Conservation (phyloP, 495 filamentous ascomycete genomes). For the Massariosphaeria phaeospora region DNA sequence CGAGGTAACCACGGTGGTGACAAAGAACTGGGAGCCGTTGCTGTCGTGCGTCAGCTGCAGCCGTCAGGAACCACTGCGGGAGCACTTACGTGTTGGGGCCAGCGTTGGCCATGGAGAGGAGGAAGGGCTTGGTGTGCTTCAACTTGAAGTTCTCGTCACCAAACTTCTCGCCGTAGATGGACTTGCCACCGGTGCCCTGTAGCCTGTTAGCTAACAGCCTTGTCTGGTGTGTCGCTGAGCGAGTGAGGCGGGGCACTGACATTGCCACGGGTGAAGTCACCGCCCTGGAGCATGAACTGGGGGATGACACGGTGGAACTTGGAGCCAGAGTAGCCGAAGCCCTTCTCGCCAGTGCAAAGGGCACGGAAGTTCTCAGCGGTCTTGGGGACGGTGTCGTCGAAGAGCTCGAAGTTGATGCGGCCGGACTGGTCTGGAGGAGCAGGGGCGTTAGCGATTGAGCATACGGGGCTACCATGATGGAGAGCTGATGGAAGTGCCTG, state of each 20-base stretch:
- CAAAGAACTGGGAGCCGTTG: slow-evolving; percentile 72
- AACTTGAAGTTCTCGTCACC: slow-evolving; percentile 70
- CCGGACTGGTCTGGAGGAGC: slow-evolving; percentile 59
- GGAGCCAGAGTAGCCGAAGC: slow-evolving; percentile 53
- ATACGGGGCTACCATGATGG: not conserved
- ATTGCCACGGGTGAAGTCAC: slow-evolving; percentile 50
- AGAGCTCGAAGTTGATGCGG: slow-evolving; percentile 88
- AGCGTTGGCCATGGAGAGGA: slow-evolving; percentile 81
- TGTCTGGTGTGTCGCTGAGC: not conserved
- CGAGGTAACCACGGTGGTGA: slow-evolving; percentile 45
- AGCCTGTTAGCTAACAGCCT: slow-evolving; percentile 6
- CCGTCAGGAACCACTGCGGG: not conserved
- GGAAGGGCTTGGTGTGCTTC: slow-evolving; percentile 58
- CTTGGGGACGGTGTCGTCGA: slow-evolving; percentile 79
- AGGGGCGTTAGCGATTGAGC: slow-evolving; percentile 30
- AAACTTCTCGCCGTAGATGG: slow-evolving; percentile 85
- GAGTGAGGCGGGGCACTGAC: slow-evolving; percentile 36
- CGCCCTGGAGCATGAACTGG: slow-evolving; percentile 51
- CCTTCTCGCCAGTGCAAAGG: slow-evolving; percentile 90
- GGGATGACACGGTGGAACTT: slow-evolving; percentile 48
- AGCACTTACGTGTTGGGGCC: slow-evolving; percentile 66
- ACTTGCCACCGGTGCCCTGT: slow-evolving; percentile 78
- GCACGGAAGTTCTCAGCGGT: slow-evolving; percentile 91
- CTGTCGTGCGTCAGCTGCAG: slow-evolving; percentile 42
- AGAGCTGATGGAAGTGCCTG: slow-evolving; percentile 9